These are phyloP conservation scores for Xanthoconium stramineum DNA, from an alignment of 768 basidiomycete genomes.

Conservation along the genomic window DNA sequence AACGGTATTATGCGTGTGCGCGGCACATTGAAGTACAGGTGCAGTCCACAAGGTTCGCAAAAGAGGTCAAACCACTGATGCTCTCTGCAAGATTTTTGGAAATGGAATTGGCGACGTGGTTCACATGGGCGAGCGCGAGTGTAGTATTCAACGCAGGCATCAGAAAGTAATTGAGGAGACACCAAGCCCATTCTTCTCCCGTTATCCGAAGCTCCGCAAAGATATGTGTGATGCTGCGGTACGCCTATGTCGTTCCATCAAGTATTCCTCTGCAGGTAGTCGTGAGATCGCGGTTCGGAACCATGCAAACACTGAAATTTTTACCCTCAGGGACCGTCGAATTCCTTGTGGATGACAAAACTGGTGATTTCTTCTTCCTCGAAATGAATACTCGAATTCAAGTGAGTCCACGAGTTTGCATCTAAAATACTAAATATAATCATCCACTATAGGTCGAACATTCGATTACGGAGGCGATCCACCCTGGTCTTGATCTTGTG, in stretches of 20 bases:
- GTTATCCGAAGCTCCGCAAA: constrained; percentile 41
- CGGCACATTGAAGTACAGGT: constrained; percentile 70
- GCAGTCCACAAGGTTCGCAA: background rate
- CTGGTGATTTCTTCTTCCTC: constrained; percentile 59
- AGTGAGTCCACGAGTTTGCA: constrained; percentile 22
- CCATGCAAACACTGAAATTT: background rate
- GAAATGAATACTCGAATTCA: constrained; percentile 73
- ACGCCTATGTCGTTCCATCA: constrained; percentile 43
- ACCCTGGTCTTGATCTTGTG: constrained; percentile 58
- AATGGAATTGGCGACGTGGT: constrained; percentile 57
- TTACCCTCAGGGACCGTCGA: constrained; percentile 55
- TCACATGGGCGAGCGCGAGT: constrained; percentile 69
- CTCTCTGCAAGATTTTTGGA: constrained; percentile 54
- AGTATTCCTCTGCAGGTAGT: constrained; percentile 58
- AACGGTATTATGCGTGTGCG: constrained; percentile 52
- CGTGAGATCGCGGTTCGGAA: background rate
- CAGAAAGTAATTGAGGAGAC: constrained; percentile 75
- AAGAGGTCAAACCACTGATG: background rate
- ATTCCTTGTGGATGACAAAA: constrained; percentile 55
- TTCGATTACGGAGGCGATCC: constrained; percentile 55
- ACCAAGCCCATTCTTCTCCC: constrained; percentile 54
- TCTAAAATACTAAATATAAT: too few species aligned
- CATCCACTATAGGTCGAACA: constrained; percentile 56
- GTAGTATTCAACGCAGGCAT: constrained; percentile 64
- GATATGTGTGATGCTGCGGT: constrained; percentile 55